Percentiles rank a stretch among this genome's conserved stretches.
These are phyloP conservation scores for Stevia rebaudiana DNA, from an alignment of 140 eudicot genomes.

Conservation along the genomic window DNA sequence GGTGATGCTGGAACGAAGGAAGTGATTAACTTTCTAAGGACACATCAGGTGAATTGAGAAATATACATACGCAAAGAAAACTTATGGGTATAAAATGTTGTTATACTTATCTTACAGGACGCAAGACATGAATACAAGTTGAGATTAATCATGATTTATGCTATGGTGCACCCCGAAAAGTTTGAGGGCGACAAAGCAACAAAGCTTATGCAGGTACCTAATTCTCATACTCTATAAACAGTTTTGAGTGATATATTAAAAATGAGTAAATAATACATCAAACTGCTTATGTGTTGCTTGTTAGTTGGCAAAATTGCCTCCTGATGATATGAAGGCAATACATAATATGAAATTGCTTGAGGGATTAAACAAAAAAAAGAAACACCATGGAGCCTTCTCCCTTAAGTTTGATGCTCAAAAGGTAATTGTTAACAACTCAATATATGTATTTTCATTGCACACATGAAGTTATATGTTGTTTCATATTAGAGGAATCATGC, in stretches of 20 bases:
- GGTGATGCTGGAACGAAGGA: slow-evolving; percentile 97
- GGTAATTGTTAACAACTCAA: slow-evolving; percentile 34
- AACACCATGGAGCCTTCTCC: slow-evolving; percentile 65
- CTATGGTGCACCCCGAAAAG: slow-evolving; percentile 78
- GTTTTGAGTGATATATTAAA: too few species aligned
- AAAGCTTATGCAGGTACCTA: slow-evolving; percentile 92
- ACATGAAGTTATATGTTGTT: slow-evolving; percentile 8
- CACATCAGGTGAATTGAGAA: slow-evolving; percentile 48
- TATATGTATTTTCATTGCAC: neutral
- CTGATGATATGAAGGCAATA: slow-evolving; percentile 64
- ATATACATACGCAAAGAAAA: neutral
- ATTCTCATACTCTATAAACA: slow-evolving; percentile 5
- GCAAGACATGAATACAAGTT: slow-evolving; percentile 47
- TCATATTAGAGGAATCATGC: slow-evolving; percentile 60
- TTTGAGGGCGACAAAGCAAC: slow-evolving; percentile 90
- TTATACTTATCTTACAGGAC: slow-evolving; percentile 37
- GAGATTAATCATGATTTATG: slow-evolving; percentile 81
- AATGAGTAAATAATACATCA: neutral
- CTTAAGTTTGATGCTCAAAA: slow-evolving; percentile 70
- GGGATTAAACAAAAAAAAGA: slow-evolving; percentile 46
- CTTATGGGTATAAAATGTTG: slow-evolving; percentile 7
- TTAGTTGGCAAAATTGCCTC: slow-evolving; percentile 85
- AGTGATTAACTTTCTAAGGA: slow-evolving; percentile 61
- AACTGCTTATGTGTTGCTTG: neutral
- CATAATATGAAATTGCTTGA: slow-evolving; percentile 71